Conservation (phyloP, 441 rosid species). For the Gossypium schwendimanii region DNA sequence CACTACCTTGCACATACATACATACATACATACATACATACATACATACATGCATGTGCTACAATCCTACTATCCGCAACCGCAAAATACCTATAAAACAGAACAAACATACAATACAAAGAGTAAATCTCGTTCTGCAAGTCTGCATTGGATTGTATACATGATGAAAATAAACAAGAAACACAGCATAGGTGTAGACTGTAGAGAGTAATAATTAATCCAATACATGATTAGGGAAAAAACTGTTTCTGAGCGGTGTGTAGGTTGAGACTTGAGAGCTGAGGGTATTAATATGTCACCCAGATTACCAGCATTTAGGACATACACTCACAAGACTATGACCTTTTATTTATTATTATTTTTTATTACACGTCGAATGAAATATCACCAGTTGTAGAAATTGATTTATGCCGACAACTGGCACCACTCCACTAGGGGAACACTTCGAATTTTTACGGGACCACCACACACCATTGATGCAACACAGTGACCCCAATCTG, state of each 20-base stretch:
- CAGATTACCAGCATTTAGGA: not conserved
- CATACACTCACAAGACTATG: not conserved
- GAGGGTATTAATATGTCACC: not conserved
- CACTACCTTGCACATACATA: not conserved
- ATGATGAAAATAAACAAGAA: not conserved
- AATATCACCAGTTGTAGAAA: not conserved
- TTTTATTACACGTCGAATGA: not conserved
- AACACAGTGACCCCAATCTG: not conserved
- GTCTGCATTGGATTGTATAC: not conserved
- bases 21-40: too few relatives aligned
- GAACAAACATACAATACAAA: not conserved
- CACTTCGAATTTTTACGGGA: not conserved
- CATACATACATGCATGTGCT: not conserved
- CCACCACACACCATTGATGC: not conserved
- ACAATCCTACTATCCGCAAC: not conserved
- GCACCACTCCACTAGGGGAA: slow-evolving; percentile 8
- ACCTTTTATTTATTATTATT: not conserved
- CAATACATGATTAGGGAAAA: not conserved
- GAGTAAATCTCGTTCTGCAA: not conserved
- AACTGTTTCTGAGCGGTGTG: not conserved
- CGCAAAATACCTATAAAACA: not conserved
- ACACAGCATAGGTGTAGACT: not conserved
- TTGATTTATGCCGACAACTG: slow-evolving; percentile 7
- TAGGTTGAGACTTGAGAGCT: not conserved
- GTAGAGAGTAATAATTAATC: not conserved